phyloP scores from a whole-genome alignment of 192 early-diverging fungal genomes.

The Gryganskiella cystojenkinii region DNA sequence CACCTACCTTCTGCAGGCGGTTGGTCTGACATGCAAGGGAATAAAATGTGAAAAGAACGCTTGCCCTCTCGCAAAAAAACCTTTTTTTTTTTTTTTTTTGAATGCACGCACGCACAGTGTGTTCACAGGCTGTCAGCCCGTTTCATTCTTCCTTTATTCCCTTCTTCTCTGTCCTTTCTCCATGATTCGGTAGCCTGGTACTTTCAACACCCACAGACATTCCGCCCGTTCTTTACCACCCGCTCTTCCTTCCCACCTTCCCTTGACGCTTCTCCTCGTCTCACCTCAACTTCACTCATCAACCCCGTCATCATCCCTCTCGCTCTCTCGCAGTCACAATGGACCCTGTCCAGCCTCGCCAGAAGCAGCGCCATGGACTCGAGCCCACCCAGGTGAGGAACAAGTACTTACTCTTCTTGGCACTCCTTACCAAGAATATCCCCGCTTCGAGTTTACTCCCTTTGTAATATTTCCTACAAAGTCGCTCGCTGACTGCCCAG shows the following conservation, averaged over 20 bases:
- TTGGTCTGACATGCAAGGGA: too few species aligned
- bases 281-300: neutral
- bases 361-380: constrained; percentile 44
- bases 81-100: neutral
- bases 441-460: neutral
- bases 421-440: neutral
- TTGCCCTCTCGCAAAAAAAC: too few species aligned
- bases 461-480: neutral
- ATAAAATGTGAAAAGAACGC: too few species aligned
- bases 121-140: neutral
- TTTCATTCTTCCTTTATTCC: neutral
- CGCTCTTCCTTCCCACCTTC: neutral
- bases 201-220: neutral
- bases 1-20: too few species aligned
- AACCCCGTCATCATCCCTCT: neutral
- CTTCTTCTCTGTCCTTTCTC: neutral
- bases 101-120: too few species aligned
- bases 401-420: too few species aligned
- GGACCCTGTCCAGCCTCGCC: constrained; percentile 29
- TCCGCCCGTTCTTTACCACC: neutral
- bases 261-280: neutral
- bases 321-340: constrained; percentile 35
- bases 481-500: too few species aligned
- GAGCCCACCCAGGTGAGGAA: constrained; percentile 54
- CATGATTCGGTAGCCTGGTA: too few species aligned